These are phyloP conservation scores for Colletotrichum musae DNA, from an alignment of 2,329 filamentous ascomycete genomes.

Conservation along the genomic window DNA sequence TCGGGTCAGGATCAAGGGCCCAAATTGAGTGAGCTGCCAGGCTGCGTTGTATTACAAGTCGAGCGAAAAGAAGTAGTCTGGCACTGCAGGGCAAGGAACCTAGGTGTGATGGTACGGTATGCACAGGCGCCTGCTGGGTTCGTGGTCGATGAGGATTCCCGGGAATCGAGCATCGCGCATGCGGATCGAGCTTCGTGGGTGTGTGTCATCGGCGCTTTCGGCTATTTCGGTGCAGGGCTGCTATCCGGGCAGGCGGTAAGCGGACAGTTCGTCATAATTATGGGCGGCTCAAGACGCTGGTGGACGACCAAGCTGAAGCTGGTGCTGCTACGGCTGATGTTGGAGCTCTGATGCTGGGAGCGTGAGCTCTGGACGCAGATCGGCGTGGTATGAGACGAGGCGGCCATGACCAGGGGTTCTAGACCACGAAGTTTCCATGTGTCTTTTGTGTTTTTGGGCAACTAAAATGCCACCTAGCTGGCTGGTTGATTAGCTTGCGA, in stretches of 20 bases:
- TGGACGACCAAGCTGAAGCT: not conserved
- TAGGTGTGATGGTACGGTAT: too few relatives aligned
- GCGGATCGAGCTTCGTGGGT: constrained; percentile 27
- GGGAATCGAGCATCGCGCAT: constrained; percentile 26
- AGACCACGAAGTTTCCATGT: constrained; percentile 2
- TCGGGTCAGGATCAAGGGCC: constrained; percentile 26
- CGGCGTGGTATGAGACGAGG: constrained; percentile 19
- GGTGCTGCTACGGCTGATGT: not conserved
- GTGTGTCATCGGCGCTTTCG: constrained; percentile 21
- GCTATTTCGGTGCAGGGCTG: constrained; percentile 7
- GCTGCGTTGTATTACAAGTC: not conserved
- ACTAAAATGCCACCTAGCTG: too few relatives aligned
- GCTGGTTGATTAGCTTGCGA: too few relatives aligned
- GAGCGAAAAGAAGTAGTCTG: not conserved
- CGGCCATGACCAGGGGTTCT: constrained; percentile 28
- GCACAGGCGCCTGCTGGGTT: constrained; percentile 3
- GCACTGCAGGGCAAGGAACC: constrained; percentile 1
- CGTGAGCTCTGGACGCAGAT: constrained; percentile 21
- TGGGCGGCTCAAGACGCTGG: not conserved
- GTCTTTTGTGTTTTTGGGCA: not conserved
- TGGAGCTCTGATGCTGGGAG: constrained; percentile 23
- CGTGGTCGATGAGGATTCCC: constrained; percentile 19
- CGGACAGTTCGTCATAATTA: constrained; percentile 22
- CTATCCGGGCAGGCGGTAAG: constrained; percentile 2
- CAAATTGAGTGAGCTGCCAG: not conserved